A percentile compares a stretch with the other conserved stretches of the same genome.
phyloP scores from a whole-genome alignment of 257 asterid genomes.

The Lycium barbarum region DNA sequence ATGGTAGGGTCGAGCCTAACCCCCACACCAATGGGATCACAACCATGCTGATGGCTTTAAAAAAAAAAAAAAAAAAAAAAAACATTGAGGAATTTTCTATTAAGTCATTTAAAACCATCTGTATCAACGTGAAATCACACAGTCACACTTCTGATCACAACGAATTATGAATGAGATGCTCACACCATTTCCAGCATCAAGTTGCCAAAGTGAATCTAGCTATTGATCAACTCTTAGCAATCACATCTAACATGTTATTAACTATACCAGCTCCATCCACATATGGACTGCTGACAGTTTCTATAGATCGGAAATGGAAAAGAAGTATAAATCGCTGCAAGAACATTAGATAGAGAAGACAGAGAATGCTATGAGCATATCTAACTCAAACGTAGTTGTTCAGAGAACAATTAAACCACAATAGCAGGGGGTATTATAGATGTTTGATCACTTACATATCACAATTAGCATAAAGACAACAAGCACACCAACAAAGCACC shows the following conservation, averaged over 20 bases:
- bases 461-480: slow-evolving; percentile 67
- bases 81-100: not conserved
- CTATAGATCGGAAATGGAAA: not conserved
- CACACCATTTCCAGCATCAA: not conserved
- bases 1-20: too few species aligned
- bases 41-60: too few species aligned
- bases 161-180: not conserved
- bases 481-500: slow-evolving; percentile 65
- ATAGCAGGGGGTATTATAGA: not conserved
- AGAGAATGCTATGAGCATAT: not conserved
- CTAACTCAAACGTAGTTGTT: not conserved
- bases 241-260: not conserved
- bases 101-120: not conserved
- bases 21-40: too few species aligned
- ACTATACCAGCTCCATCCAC: not conserved
- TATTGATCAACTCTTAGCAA: not conserved
- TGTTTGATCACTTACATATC: slow-evolving; percentile 64
- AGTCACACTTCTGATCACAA: not conserved
- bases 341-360: not conserved
- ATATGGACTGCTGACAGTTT: not conserved
- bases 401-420: not conserved
- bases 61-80: too few species aligned
- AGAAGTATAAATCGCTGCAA: not conserved
- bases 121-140: not conserved
- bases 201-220: not conserved